Evolutionary conservation across 192 early-diverging fungal genomes (phyloP), one percentile per base, ranked within the genome.

Genomic region (Funneliformis mosseae): DNA sequence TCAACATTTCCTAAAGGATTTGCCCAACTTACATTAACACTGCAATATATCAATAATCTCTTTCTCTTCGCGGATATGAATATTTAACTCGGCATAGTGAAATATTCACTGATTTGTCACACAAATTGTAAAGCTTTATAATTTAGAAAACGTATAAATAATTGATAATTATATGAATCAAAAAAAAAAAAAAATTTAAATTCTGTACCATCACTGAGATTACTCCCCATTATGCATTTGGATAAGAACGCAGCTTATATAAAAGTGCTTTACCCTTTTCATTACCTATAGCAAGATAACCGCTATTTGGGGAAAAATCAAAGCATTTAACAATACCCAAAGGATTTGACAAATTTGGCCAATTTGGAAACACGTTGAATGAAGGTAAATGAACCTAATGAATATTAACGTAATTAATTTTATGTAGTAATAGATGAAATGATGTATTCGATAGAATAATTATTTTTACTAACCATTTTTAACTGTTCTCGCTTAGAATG

Each of bases 271-370:
- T 94, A 18, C 98, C 98, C 78, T 91, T 93, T 74, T 93, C 94
- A 81, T 98, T 98, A 33, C 97, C 97, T 67, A 96, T 89, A 9
- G 95, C 95, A 60, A 99, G 79, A 75, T 94, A 98, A 7, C 95
- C 95, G 59, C 96, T 95, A 55, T 91, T 87, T n/a, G 95, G 95
- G n/a, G 96, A 98, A 81, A 97, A 98, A 59, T 88, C 91, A 50
- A 96, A 83, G 59, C 86, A 86, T 60, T 90, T 87, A 46, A 98
- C 95, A 84, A 95, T 92, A 12, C 93, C 91, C 39, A 99, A 87
- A 18, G 95, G 94, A 21, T 96, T 97, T 12, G 83, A 83, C 6
- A 78, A 74, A 0, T 94, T 95, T n/a, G 98, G 98, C 98, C 98
- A 99, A 88, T 99, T 99, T 74, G 88, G 79, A 85, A 95, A 97